These are phyloP conservation scores for Pseudodiploospora longispora DNA, from an alignment of 2,329 filamentous ascomycete species.

Conservation along the genomic window DNA sequence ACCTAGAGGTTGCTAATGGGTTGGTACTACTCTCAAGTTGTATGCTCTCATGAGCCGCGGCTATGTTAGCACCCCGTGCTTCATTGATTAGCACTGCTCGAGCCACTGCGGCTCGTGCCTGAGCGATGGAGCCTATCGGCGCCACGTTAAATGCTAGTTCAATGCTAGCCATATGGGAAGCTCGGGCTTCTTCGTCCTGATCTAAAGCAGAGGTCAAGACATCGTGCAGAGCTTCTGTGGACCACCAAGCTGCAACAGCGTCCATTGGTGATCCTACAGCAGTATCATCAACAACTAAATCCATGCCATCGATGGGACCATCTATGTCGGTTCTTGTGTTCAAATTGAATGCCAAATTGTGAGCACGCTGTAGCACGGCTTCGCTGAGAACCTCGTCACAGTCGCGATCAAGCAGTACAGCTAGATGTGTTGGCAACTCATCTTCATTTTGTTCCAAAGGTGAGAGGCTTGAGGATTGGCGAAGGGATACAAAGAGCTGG, in stretches of 20 bases:
- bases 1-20: conserved; percentile 19
- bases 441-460: conserved; percentile 42
- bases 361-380: conserved; percentile 72
- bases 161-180: conserved; percentile 37
- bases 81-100: conserved; percentile 48
- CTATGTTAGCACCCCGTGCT: conserved; percentile 48
- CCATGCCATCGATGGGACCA: conserved; percentile 62
- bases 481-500: conserved; percentile 34
- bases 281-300: conserved; percentile 75
- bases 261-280: conserved; percentile 82
- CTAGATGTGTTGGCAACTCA: conserved; percentile 65
- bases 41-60: conserved; percentile 45
- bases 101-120: conserved; percentile 51
- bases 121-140: conserved; percentile 68
- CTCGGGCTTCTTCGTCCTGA: conserved; percentile 29
- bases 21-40: conserved; percentile 20
- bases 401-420: conserved; percentile 65
- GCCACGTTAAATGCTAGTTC: conserved; percentile 64
- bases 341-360: conserved; percentile 83
- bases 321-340: conserved; percentile 60
- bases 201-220: conserved; percentile 58
- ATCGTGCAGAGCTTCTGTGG: conserved; percentile 62
- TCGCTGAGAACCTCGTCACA: conserved; percentile 76
- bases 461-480: conserved; percentile 21
- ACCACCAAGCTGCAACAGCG: conserved; percentile 87